phyloP scores from a whole-genome alignment of 2,329 filamentous ascomycete species.

The Berkeleyomyces rouxiae region DNA sequence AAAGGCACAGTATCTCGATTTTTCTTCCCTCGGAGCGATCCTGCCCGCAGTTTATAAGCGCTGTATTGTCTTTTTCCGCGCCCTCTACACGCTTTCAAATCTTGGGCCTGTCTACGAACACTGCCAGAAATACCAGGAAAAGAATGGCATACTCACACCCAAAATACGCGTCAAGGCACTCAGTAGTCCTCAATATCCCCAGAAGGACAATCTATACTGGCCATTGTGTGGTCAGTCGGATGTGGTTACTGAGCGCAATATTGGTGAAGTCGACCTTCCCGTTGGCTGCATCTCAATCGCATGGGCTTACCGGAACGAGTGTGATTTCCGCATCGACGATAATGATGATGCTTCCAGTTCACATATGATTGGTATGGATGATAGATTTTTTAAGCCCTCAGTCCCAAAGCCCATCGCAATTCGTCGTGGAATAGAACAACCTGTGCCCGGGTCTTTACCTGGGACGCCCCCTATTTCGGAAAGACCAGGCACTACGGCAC shows the following conservation, averaged over 20 bases:
- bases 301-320: constrained; percentile 74
- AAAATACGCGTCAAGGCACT: constrained; percentile 59
- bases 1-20: constrained; percentile 44
- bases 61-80: constrained; percentile 84
- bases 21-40: constrained; percentile 27
- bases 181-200: not conserved
- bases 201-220: constrained; percentile 48
- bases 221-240: constrained; percentile 50
- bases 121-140: constrained; percentile 37
- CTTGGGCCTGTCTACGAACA: constrained; percentile 49
- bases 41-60: constrained; percentile 93
- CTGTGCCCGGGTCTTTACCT: constrained; percentile 1
- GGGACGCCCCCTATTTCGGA: not conserved
- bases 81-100: constrained; percentile 42
- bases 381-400: constrained; percentile 71
- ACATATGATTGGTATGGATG: constrained; percentile 80
- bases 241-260: constrained; percentile 58
- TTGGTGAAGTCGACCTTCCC: constrained; percentile 73
- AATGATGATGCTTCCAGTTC: constrained; percentile 82
- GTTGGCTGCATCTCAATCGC: constrained; percentile 68
- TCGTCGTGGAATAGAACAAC: constrained; percentile 11
- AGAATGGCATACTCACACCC: constrained; percentile 39
- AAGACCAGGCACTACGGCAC: not conserved
- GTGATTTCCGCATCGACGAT: constrained; percentile 81
- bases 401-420: constrained; percentile 35